Conservation (phyloP, 805 yeast species). For the Candida vartiovaarae region DNA sequence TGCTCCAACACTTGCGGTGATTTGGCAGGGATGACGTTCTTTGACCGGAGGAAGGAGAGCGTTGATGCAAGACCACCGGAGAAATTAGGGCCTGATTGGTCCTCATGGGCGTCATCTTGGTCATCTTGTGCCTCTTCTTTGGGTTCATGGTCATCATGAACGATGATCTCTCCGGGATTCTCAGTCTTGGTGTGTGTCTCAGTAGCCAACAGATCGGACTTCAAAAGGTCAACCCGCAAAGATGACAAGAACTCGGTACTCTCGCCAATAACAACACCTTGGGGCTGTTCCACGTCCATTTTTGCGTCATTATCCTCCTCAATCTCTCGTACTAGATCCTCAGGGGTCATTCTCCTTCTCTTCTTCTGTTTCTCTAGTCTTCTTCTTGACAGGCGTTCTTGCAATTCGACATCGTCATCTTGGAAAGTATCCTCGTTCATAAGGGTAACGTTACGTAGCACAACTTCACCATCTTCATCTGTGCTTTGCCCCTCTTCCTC, state of each 20-base stretch:
- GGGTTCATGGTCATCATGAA: neutral
- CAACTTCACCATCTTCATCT: conserved; percentile 18
- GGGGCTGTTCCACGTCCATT: conserved; percentile 11
- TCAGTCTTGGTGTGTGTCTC: neutral
- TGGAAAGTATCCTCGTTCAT: conserved; percentile 17
- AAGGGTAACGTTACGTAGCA: conserved; percentile 23
- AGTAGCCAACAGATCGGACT: no score
- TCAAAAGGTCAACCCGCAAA: conserved; percentile 11
- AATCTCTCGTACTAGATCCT: conserved; percentile 18
- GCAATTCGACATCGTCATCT: conserved; percentile 19
- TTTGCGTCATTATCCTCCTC: conserved; percentile 10
- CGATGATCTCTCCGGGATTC: neutral
- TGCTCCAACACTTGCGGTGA: conserved; percentile 5
- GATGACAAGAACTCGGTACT: conserved; percentile 29
- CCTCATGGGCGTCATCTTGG: neutral
- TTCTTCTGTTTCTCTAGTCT: conserved; percentile 11
- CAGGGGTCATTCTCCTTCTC: conserved; percentile 16
- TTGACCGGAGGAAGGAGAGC: conserved; percentile 16
- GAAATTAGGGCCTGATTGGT: conserved; percentile 6
- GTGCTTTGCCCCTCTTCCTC: conserved; percentile 5
- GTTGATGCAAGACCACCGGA: conserved; percentile 21
- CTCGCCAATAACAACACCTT: conserved; percentile 26
- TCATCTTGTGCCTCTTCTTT: neutral
- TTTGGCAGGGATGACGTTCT: conserved; percentile 11
- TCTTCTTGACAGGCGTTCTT: conserved; percentile 20